Evolutionary conservation across 305 asterid species (phyloP).

Genomic region (Solanum aculeatissimum): DNA sequence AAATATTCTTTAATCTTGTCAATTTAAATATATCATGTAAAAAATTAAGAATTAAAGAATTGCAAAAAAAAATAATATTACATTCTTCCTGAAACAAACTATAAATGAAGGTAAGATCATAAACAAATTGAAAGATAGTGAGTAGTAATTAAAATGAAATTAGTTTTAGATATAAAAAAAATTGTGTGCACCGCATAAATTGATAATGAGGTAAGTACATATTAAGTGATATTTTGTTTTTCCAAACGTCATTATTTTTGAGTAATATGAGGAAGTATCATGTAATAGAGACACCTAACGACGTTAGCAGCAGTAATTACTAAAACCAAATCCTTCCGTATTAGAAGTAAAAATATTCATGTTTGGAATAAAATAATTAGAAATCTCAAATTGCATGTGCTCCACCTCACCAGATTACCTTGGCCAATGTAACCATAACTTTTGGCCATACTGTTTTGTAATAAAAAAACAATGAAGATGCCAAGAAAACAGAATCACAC

Average conservation of each 20-base stretch:
- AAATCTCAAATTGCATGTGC: background rate
- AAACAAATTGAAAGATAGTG: too few relatives aligned
- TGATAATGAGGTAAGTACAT: background rate
- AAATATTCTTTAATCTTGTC: too few relatives aligned
- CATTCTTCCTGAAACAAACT: too few relatives aligned
- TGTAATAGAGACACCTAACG: background rate
- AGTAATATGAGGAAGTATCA: background rate
- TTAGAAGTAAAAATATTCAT: background rate
- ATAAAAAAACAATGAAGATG: background rate
- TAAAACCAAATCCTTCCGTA: background rate
- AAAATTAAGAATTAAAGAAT: too few relatives aligned
- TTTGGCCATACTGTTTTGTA: slow-evolving; percentile 13
- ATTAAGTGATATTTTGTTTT: background rate
- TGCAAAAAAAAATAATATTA: too few relatives aligned
- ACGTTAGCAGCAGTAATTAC: background rate
- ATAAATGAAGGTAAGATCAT: too few relatives aligned
- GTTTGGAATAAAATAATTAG: background rate
- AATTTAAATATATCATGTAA: too few relatives aligned
- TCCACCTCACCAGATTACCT: background rate
- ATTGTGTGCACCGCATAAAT: background rate
- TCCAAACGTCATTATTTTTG: background rate
- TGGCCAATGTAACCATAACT: slow-evolving; percentile 1
- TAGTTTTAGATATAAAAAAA: too few relatives aligned
- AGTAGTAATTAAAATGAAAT: too few relatives aligned
- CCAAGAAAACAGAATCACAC: background rate